These are phyloP conservation scores for Euclidium syriacum DNA, from an alignment of 345 rosid genomes.

Conservation along the genomic window DNA sequence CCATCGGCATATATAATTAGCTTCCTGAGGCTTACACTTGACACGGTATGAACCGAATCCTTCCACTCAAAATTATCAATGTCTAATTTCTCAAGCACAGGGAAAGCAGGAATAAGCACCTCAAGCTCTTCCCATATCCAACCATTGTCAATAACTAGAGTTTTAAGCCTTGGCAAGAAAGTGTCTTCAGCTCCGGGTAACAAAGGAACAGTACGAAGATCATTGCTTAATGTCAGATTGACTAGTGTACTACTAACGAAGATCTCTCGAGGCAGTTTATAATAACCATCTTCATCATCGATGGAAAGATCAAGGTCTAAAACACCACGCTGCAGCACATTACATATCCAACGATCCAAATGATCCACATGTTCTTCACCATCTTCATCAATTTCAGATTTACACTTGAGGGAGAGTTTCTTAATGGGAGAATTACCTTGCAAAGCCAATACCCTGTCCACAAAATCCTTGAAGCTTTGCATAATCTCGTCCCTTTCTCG, in stretches of 20 bases:
- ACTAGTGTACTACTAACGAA: not conserved
- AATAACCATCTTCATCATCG: not conserved
- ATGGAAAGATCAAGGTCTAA: not conserved
- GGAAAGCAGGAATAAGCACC: not conserved
- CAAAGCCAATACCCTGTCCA: not conserved
- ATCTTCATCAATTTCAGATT: not conserved
- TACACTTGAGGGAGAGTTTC: not conserved
- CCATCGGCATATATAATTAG: too few species aligned
- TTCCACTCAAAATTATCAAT: not conserved
- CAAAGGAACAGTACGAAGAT: not conserved
- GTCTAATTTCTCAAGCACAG: not conserved
- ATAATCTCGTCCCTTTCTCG: not conserved
- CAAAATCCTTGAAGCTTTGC: not conserved
- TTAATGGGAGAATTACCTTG: not conserved
- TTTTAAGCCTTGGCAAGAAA: constrained; percentile 1
- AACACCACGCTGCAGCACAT: not conserved
- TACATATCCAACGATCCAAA: constrained; percentile 7
- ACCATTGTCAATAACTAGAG: not conserved
- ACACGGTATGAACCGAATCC: too few species aligned
- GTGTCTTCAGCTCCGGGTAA: not conserved
- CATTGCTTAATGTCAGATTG: not conserved
- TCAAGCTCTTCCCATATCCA: not conserved
- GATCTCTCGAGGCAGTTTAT: not conserved
- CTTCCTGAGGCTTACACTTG: too few species aligned
- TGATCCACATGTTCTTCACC: not conserved